Base-by-base conservation (phyloP, 129 eudicot species). In the Escallonia herrerae region DNA sequence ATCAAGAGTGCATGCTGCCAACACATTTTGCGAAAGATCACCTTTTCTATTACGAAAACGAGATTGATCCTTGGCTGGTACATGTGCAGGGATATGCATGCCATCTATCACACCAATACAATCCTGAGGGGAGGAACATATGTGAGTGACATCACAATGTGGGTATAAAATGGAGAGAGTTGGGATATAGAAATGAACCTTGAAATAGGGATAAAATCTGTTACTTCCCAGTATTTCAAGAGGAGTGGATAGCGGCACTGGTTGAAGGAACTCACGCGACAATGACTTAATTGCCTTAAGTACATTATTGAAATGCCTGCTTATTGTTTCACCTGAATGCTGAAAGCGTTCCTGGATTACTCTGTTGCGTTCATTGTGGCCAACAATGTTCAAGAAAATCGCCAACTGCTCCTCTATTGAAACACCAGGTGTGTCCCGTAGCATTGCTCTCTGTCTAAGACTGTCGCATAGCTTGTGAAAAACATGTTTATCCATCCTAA, bases 1-100 rank as follows among this genome's bases (percentile, higher is more conserved):
- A 71, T 85, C 91, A 71, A 85, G 82, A 45, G 91, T 81, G 73
- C 91, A 85, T 6, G 87, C 91, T 52, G 83, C 91, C 67, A 85
- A 72, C 39, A 85, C 82, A 71, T 79, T 85, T 68, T 85, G 91
- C 2, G 91, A 68, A 2, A 82, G 57, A 22, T 61, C 59, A 9
- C 91, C 91, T 63, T 73, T 79, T 64, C 57, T 73, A 63, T 85
- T 74, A 59, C 87, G 85, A 56, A 85, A 85, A 8, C 85, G 76
- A 39, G 87, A 63, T 59, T 82, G 91, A 65, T 85, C 91, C 74
- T 85, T 85, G 2, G 80, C 85, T 15, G 87, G 91, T 15, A 85
- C 85, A 67, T 85, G 80, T 8, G 91, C 91, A 60, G 84, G 91
- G 10, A 85, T 74, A 50, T 79, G 87, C 91, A 85, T 72, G 15